Percentiles rank a stretch among this genome's conserved stretches.
Evolutionary conservation across 2,329 filamentous ascomycete species (phyloP).

Genomic region (Zymoseptoria ardabiliae): DNA sequence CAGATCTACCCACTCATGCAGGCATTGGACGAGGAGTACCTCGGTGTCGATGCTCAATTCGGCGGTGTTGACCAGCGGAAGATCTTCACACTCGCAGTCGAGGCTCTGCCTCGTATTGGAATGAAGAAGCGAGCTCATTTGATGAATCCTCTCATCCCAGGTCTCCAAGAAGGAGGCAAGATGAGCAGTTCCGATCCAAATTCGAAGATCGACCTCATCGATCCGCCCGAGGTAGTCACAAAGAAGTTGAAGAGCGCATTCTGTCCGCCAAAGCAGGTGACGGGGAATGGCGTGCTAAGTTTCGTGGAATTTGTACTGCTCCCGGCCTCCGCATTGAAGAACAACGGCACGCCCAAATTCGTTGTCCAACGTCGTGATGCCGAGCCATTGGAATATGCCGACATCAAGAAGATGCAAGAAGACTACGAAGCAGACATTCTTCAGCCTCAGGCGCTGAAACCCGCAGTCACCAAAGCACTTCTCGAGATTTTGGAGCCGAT

Average conservation of each 20-base stretch:
- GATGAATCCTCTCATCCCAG: conserved; percentile 85
- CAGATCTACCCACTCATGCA: conserved; percentile 83
- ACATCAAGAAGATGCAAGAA: conserved; percentile 64
- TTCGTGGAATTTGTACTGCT: conserved; percentile 85
- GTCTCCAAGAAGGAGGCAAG: conserved; percentile 67
- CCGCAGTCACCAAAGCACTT: conserved; percentile 69
- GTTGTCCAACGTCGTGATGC: conserved; percentile 56
- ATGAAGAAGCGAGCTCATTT: conserved; percentile 70
- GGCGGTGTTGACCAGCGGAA: conserved; percentile 81
- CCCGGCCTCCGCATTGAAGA: conserved; percentile 60
- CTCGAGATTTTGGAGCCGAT: conserved; percentile 71
- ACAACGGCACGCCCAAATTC: conserved; percentile 52
- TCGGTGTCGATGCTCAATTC: conserved; percentile 82
- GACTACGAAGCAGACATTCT: conserved; percentile 70
- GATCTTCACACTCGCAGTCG: conserved; percentile 77
- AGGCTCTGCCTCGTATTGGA: conserved; percentile 76
- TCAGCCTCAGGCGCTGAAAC: conserved; percentile 73
- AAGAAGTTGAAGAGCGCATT: conserved; percentile 85
- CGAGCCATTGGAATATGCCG: conserved; percentile 73
- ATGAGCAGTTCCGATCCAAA: conserved; percentile 66
- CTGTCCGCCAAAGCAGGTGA: conserved; percentile 65
- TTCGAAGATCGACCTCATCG: conserved; percentile 90
- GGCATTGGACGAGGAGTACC: conserved; percentile 81
- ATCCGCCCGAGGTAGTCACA: conserved; percentile 62
- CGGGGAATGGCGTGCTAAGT: conserved; percentile 78